Base-by-base conservation (phyloP, 257 asterid genomes). In the Misopates orontium region DNA sequence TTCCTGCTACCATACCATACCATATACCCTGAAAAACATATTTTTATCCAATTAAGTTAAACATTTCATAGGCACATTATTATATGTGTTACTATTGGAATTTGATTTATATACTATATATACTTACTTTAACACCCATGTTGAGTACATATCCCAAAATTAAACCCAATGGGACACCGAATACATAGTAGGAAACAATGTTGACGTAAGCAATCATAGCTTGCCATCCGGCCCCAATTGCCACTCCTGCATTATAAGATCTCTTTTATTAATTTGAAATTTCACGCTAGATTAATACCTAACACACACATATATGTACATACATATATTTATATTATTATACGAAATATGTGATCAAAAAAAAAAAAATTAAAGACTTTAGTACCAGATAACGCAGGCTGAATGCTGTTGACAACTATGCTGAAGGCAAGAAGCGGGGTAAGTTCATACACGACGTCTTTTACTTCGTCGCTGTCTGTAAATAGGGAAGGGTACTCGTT, bases 171-270 rank as follows among this genome's bases (percentile, higher is more conserved):
- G 85, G 85, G 57, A 83, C 40, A 25, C 85, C 85, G 8, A 83
- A 65, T 13, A 77, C 6, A 55, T 83, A 83, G 70, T 79, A 80
- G 73, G 83, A 80, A 42, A 41, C 78, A 17, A 83, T 56, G 51
- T 83, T 77, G 36, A 83, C 83, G 40, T 80, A 80, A 10, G 88
- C 88, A 23, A 83, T 82, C 67, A 66, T 67, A 0, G 80, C 55
- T 68, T 80, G 88, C 85, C 88, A 79, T 32, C 88, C 88, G 21
- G 85, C 88, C 57, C 85, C 85, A 65, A 83, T 66, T 0, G 85
- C 88, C 64, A 83, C 88, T 19, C 85, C 85, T 80, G 69, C 58
- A 40, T 44, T 44, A 44, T 3, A 15, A 44, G 8, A 36, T 28
- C 7, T 7, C 36, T 2, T 28, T 28, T 28, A 7, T 28, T 28